A percentile compares a stretch with the other conserved stretches of the same genome.
Evolutionary conservation across 495 filamentous ascomycete species (phyloP).

Genomic region (Chaetomium tenue): DNA sequence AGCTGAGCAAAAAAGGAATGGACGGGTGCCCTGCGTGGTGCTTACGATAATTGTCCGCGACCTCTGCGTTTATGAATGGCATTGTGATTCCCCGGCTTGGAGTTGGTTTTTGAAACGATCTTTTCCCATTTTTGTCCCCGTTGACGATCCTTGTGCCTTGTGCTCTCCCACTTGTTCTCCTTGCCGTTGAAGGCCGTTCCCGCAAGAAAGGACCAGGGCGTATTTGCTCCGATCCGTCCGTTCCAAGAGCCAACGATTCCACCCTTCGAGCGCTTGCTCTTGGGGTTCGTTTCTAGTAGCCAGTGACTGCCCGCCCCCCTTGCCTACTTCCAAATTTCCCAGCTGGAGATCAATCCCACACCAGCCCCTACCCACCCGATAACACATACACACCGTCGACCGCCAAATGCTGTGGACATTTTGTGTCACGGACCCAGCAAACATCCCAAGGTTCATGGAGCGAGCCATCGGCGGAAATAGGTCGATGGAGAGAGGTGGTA

Average conservation of each 20-base stretch:
- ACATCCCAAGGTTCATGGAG: no score
- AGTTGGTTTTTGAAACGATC: constrained; percentile 13
- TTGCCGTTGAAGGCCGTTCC: no score
- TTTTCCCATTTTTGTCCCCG: background rate
- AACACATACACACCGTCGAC: no score
- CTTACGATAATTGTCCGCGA: constrained; percentile 25
- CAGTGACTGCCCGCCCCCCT: background rate
- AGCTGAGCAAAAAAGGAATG: constrained; percentile 32
- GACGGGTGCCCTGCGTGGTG: constrained; percentile 25
- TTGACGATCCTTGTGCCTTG: background rate
- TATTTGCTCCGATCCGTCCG: background rate
- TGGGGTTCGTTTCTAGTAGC: background rate
- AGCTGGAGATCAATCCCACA: no score
- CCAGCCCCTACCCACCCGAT: no score
- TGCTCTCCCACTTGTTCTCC: background rate
- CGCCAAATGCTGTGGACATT: no score
- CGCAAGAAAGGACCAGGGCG: no score
- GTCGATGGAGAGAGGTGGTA: no score
- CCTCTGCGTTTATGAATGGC: constrained; percentile 20
- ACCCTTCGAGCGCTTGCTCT: no score
- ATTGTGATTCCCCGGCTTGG: constrained; percentile 21
- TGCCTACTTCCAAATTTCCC: no score
- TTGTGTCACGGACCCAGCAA: no score
- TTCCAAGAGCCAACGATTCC: background rate
- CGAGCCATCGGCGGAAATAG: no score